Base-by-base conservation (phyloP, 164 flowering plant genomes). In the Piper betle region DNA sequence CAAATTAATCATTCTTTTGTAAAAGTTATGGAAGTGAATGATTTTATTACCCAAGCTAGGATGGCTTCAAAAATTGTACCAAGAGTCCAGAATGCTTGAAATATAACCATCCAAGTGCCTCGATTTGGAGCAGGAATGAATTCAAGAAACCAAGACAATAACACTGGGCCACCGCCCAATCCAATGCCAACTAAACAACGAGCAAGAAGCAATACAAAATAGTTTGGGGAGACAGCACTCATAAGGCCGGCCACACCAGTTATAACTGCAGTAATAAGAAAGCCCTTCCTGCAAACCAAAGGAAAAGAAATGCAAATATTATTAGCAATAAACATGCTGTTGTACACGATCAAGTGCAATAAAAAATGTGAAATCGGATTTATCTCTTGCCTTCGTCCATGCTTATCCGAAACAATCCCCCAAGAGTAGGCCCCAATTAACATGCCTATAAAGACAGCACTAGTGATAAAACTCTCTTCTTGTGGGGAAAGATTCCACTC, bases 401-500 rank as follows among this genome's bases (percentile, higher is more conserved):
- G 65, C 18, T 65, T 79, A 64, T 93, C 99, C 50, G 99, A 81
- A 64, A 93, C 81, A 39, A 85, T 59, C 62, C 99, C 99, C 96
- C 97, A 88, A 19, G 84, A 65, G 65, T 82, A 88, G 19, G 96
- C 91, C 61, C 96, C 97, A 76, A 86, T 71, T 52, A 93, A 76
- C 96, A 90, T 88, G 55, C 97, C 99, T 68, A 72, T 89, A 74
- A 93, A 93, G 43, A 88, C 97, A 46, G 82, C 81, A 59, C 84
- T 93, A 16, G 93, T 81, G 17, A 90, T 80, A 10, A 90, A 55
- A 69, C 87, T 81, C 70, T 93, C 92, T 75, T 86, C 69, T 18
- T 69, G 79, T 17, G 94, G 73, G 56, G 97, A 81, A 68, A 93
- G 86, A 15, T 68, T 73, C 98, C 98, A 92, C 46, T 80, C 69